Percentiles rank a stretch among this genome's conserved stretches.
These are phyloP conservation scores for barley (Hordeum vulgare) DNA, from an alignment of 176 grass and related monocot species.

Conservation along the genomic window MorexV3_pseudomolecules_assembly NC_058520.1:335172506-335173005, in stretches of 20 bases:
- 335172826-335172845: background rate
- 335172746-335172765: background rate
- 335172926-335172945: slow-evolving; percentile 6
- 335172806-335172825: too few species aligned
- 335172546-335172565: background rate
- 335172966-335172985: background rate
- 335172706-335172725: background rate
- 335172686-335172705: background rate
- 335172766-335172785: background rate
- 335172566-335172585: background rate
- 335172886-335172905: background rate
- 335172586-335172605: background rate
- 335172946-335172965: background rate
- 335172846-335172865: background rate
- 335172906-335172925: slow-evolving; percentile 35
- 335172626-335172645: too few species aligned
- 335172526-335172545: background rate
- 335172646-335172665: background rate
- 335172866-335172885: background rate
- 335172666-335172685: background rate
- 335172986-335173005: background rate
- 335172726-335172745: background rate
- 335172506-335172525: background rate
- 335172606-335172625: background rate
- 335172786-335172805: background rate